Conservation (phyloP, 345 rosid species). For the Hibiscus tridactylites region DNA sequence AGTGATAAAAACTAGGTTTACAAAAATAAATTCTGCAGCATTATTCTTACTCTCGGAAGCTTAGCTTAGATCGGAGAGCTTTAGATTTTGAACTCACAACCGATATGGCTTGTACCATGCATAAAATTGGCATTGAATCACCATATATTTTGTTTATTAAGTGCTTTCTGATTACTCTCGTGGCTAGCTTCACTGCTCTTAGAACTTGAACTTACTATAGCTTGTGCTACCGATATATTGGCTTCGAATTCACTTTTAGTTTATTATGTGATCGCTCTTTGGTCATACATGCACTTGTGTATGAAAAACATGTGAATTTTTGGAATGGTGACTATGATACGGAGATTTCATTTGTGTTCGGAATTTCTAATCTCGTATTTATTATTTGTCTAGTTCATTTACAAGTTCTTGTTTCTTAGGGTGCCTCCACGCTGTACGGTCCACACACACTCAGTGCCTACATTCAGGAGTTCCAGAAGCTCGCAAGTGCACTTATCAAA, state of each 20-base stretch:
- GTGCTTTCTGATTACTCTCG: neutral
- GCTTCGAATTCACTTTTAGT: neutral
- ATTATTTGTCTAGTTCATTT: neutral
- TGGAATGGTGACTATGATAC: neutral
- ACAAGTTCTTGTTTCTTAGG: constrained; percentile 37
- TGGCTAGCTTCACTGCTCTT: neutral
- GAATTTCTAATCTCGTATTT: neutral
- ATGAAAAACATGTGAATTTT: neutral
- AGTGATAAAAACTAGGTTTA: neutral
- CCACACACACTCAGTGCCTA: constrained; percentile 87
- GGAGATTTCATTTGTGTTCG: neutral
- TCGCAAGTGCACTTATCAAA: constrained; percentile 49
- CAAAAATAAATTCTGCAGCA: neutral
- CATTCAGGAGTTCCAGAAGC: constrained; percentile 86
- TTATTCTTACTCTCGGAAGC: neutral
- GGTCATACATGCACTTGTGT: neutral
- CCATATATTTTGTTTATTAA: neutral
- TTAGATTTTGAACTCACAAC: neutral
- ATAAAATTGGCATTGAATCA: neutral
- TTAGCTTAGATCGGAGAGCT: neutral
- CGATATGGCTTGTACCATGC: too few species aligned
- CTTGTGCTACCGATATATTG: neutral
- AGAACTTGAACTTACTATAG: neutral
- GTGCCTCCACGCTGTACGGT: constrained; percentile 31
- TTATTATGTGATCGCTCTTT: neutral